These are phyloP conservation scores for Capniomyces stellatus DNA, from an alignment of 371 early-diverging fungal genomes.

Conservation along the genomic window DNA sequence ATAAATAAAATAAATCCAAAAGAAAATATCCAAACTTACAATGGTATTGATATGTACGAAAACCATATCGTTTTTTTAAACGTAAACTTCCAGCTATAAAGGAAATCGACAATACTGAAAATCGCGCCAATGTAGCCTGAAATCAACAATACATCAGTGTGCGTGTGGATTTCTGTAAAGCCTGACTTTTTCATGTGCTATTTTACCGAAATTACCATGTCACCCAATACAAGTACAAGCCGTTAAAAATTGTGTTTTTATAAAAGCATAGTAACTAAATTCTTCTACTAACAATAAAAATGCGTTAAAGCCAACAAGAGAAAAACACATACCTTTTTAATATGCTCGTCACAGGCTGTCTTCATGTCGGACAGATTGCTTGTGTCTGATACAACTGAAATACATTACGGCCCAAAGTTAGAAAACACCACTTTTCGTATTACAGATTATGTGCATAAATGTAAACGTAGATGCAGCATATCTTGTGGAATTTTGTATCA, in stretches of 20 bases:
- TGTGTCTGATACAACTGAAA: constrained; percentile 25
- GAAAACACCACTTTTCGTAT: no score
- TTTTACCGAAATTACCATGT: not conserved
- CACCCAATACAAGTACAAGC: not conserved
- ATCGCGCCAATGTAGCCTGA: constrained; percentile 33
- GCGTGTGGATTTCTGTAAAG: constrained; percentile 35
- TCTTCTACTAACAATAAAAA: no score
- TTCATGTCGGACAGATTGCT: constrained; percentile 35
- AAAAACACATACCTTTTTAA: constrained; percentile 20
- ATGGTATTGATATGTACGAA: constrained; percentile 27
- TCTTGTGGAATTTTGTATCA: no score
- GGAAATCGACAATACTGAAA: constrained; percentile 31
- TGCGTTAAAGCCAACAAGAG: not conserved
- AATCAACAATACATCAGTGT: constrained; percentile 33
- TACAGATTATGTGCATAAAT: no score
- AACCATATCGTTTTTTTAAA: constrained; percentile 32
- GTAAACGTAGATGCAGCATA: no score
- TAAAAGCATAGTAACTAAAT: no score
- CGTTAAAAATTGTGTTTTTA: not conserved
- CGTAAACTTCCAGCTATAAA: constrained; percentile 33
- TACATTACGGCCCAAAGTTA: no score
- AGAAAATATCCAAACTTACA: constrained; percentile 21
- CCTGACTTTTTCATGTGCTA: constrained; percentile 29
- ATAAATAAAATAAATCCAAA: no score
- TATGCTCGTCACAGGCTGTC: constrained; percentile 31